These are phyloP conservation scores for Trypanosoma congolense DNA, from an alignment of 208 protist genomes.

Conservation along the genomic window DNA sequence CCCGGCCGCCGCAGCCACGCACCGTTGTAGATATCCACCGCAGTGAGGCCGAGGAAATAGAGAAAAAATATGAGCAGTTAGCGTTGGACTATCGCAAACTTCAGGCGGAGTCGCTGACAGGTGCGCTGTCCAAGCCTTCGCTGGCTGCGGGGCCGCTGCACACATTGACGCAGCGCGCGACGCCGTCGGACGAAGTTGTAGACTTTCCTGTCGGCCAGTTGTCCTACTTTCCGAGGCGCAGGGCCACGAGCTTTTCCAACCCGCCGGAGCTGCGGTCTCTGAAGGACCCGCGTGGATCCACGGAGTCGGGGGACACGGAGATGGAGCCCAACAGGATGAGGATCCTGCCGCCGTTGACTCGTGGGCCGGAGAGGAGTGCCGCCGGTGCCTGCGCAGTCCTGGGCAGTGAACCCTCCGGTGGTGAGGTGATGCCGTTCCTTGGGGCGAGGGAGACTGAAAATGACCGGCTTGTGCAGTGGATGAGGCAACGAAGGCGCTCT, in stretches of 20 bases:
- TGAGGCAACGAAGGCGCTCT: constrained; percentile 1
- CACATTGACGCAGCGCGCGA: not conserved
- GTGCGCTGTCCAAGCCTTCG: constrained; percentile 4
- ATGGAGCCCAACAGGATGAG: not conserved
- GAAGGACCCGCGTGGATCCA: not conserved
- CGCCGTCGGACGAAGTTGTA: not conserved
- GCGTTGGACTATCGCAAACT: constrained; percentile 21
- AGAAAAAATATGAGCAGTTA: constrained; percentile 17
- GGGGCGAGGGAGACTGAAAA: not conserved
- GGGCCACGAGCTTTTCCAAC: not conserved
- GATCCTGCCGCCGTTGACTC: not conserved
- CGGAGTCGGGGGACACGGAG: not conserved
- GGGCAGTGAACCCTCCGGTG: not conserved
- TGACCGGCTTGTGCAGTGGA: constrained; percentile 12
- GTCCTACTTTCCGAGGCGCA: not conserved
- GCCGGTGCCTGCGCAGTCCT: not conserved
- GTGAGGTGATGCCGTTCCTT: constrained; percentile 14
- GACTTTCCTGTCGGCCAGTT: not conserved
- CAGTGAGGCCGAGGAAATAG: constrained; percentile 11
- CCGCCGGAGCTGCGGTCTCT: not conserved
- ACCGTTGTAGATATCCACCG: constrained; percentile 16
- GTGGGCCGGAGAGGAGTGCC: not conserved
- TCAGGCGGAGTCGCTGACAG: constrained; percentile 15
- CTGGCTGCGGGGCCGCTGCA: not conserved
- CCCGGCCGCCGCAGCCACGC: not conserved